Conservation (phyloP, 2,329 filamentous ascomycete species). For the Paracamarosporium sp. region DNA sequence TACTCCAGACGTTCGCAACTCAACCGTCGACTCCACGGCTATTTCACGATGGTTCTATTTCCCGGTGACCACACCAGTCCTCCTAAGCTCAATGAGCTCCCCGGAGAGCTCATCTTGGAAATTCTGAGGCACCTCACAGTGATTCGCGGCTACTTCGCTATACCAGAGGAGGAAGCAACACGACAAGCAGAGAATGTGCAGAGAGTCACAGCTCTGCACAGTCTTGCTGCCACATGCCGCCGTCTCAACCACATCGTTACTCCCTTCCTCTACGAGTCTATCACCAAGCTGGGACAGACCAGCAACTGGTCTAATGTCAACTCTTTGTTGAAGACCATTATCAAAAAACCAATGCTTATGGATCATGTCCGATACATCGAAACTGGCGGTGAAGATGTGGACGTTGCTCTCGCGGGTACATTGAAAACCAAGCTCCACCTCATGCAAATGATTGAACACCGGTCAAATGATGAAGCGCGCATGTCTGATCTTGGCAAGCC, state of each 20-base stretch:
- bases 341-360: neutral
- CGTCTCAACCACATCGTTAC: slow-evolving; percentile 18
- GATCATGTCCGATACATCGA: slow-evolving; percentile 12
- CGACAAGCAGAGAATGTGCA: slow-evolving; percentile 9
- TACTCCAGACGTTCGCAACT: neutral
- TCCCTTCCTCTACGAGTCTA: slow-evolving; percentile 23
- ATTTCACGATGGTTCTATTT: neutral
- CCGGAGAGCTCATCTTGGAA: slow-evolving; percentile 25
- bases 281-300: slow-evolving; percentile 6
- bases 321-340: slow-evolving; percentile 7
- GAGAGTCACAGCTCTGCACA: slow-evolving; percentile 11
- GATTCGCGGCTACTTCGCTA: slow-evolving; percentile 15
- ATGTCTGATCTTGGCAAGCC: neutral
- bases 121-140: slow-evolving; percentile 19
- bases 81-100: slow-evolving; percentile 17
- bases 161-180: slow-evolving; percentile 1
- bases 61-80: neutral
- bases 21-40: neutral
- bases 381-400: neutral
- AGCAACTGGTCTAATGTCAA: neutral
- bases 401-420: neutral
- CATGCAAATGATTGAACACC: neutral
- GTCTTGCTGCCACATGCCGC: slow-evolving; percentile 20
- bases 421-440: neutral
- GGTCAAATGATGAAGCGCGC: neutral